Evolutionary conservation across 306 rosid species (phyloP), one percentile per base, ranked within the genome.

Genomic region (Dicorynia guianensis): DNA sequence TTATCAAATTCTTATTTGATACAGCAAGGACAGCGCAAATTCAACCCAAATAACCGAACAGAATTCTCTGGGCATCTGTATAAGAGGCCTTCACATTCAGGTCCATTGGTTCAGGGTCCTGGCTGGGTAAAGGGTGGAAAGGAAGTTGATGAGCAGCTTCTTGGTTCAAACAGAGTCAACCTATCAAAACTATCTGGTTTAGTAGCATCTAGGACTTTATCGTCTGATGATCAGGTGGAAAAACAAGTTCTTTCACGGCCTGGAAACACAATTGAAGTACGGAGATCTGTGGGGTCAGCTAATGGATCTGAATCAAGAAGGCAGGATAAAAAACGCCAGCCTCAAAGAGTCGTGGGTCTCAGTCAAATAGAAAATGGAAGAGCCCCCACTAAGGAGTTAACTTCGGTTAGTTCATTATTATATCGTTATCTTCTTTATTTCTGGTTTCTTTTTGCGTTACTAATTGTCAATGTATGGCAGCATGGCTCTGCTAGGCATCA

Each of bases 71-170:
- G 84, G 63, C 84, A 82, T 72, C 83, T 69, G n/a, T 58, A 48
- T 52, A 80, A 72, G 74, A 81, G 83, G 80, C 76, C 82, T 82
- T 88, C 93, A 57, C 84, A 79, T 65, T 94, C 98, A 11, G 98
- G 98, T 40, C 93, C 91, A 47, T 75, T 92, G 65, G 74, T 80
- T 83, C 88, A 79, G 42, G 85, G 76, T 34, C 77, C 82, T 43
- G 86, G 71, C 80, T 72, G 80, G 84, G 68, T 76, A 46, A 89
- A 80, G 74, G 68, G 75, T 57, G 84, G 84, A 43, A 89, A 63
- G 72, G 90, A 89, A 74, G 67, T 62, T 60, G 73, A 72, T 80
- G 87, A 80, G 75, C 71, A 17, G 56, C 66, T 59, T 48, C 52
- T 50, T 68, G 48, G 49, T 62, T 71, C 91, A 43, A 82, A 65